Percentiles rank a stretch among this genome's conserved stretches.
These are phyloP conservation scores for Exophiala oligosperma DNA, from an alignment of 2,329 filamentous ascomycete species.

Conservation along the genomic window DNA sequence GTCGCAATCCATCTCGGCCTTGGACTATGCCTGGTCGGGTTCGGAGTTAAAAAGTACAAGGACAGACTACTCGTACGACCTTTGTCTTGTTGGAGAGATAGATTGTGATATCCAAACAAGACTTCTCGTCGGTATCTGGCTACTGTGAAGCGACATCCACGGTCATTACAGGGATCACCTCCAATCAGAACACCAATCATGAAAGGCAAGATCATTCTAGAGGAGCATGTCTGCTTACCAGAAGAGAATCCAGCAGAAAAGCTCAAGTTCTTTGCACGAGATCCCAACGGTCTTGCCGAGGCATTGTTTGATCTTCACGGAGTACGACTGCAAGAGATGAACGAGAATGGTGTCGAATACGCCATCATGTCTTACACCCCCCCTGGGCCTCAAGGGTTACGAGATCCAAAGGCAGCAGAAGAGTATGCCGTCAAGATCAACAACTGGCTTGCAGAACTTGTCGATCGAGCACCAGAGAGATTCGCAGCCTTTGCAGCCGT, in stretches of 20 bases:
- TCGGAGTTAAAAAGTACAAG: too few species aligned
- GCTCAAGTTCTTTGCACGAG: constrained; percentile 3
- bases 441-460: constrained; percentile 26
- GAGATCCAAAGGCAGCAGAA: constrained; percentile 26
- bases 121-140: background rate
- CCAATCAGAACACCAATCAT: background rate
- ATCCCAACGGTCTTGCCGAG: background rate
- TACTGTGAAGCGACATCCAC: background rate
- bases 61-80: too few species aligned
- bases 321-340: constrained; percentile 17
- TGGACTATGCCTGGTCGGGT: too few species aligned
- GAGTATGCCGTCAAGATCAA: constrained; percentile 27
- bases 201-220: constrained; percentile 18
- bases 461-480: constrained; percentile 38
- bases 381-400: constrained; percentile 28
- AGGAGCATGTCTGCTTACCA: constrained; percentile 17
- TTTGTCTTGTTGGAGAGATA: too few species aligned
- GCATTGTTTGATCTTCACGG: constrained; percentile 15
- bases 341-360: constrained; percentile 30
- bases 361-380: constrained; percentile 29
- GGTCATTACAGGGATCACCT: background rate
- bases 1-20: too few species aligned
- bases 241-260: constrained; percentile 1
- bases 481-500: constrained; percentile 47
- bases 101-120: too few species aligned